Conservation (phyloP, 768 basidiomycete genomes). For the Cyclocybe aegerita region DNA sequence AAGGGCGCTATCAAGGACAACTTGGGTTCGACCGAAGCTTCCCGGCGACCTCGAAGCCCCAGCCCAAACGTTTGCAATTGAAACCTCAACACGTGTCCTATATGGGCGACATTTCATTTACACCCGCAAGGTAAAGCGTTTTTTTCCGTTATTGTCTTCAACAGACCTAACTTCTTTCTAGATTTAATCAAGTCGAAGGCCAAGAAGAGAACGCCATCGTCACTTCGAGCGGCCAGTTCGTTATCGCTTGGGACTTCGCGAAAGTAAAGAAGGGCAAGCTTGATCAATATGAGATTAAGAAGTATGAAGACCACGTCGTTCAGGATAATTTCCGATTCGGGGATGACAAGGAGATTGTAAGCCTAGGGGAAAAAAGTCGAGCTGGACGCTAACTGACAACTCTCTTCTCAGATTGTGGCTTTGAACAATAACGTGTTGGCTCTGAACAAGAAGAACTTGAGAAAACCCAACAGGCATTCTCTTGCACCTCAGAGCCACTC, state of each 20-base stretch:
- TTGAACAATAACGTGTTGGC: constrained; percentile 91
- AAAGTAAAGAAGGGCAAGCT: constrained; percentile 91
- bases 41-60: constrained; percentile 91
- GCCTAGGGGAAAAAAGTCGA: constrained; percentile 25
- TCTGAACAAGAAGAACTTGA: constrained; percentile 91
- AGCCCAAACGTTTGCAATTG: constrained; percentile 84
- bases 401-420: constrained; percentile 78
- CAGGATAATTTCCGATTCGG: constrained; percentile 99
- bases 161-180: constrained; percentile 24
- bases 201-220: constrained; percentile 94
- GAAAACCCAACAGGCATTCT: constrained; percentile 77
- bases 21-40: constrained; percentile 94
- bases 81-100: constrained; percentile 91
- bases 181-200: constrained; percentile 90
- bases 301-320: constrained; percentile 91
- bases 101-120: constrained; percentile 89
- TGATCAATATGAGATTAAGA: constrained; percentile 95
- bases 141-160: too few relatives aligned
- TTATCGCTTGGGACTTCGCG: constrained; percentile 96
- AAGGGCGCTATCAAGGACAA: constrained; percentile 79
- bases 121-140: constrained; percentile 78
- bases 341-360: constrained; percentile 92
- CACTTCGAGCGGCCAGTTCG: constrained; percentile 88
- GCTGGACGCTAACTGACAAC: not conserved
- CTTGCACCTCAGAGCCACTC: constrained; percentile 61